Evolutionary conservation across 441 rosid genomes (phyloP), one percentile per base, ranked within the genome.

Genomic region (Eruca vesicaria): DNA sequence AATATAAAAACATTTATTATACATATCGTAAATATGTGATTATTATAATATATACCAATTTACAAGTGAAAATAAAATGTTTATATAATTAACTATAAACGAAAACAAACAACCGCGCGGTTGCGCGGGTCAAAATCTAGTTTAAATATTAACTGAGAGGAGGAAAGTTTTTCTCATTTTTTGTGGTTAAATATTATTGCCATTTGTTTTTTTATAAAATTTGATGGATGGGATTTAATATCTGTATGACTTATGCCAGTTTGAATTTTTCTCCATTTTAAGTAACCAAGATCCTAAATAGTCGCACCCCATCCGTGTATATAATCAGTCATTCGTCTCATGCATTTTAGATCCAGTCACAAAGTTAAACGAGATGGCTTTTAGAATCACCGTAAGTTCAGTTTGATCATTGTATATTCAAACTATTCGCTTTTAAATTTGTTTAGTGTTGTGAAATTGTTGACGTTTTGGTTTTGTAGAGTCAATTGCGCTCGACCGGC

Each of bases 271-370:
- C 75, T 76, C 66, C 70, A 69, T 63, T 63, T 11, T 63, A 15
- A 56, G 79, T 69, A 20, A 69, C 61, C 43, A 29, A 63, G 75
- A 76, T 69, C 79, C 79, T 69, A 76, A 63, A 76, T 76, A 69
- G 4, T 76, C 70, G 63, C 79, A 43, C 31, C 8, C 18, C 14
- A 57, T 9, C 26, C 2, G 23, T 77, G 15, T 77, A 59, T 58
- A 76, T 45, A 70, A 31, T 35, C 58, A 48, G 57, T 20, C 29
- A 10, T 60, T 50, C 58, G 63, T 63, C 65, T 69, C 35, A 62
- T 28, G 43, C 58, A 19, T 64, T 33, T 18, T 33, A 60, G 35
- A 3, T 33, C 8, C 16, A 20, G 11, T 32, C 68, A 19, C 11
- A 28, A 8, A 26, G 5, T 50, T 28, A 9, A 14, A 11, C 68